Evolutionary conservation across 768 basidiomycete genomes (phyloP), one percentile per base, ranked within the genome.

Genomic region (Boletales sp.): DNA sequence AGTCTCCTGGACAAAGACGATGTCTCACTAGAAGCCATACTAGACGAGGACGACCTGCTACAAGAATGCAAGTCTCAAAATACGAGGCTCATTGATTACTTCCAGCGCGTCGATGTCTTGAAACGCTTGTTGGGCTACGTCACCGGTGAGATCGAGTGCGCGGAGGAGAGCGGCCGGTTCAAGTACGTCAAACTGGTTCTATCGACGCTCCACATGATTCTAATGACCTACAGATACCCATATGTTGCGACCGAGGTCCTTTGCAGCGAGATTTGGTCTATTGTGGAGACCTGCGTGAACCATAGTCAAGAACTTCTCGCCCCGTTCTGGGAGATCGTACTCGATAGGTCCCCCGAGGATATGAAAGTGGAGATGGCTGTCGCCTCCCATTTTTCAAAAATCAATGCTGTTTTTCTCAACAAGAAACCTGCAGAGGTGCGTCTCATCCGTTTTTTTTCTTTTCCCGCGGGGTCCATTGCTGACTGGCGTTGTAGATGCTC

Each of bases 31-130:
- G 94, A 97, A 67, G 84, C 90, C 37, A 85, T 98, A 52, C 78
- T 98, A 48, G 92, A 93, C 71, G 92, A 97, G 71, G 87, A 91
- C 63, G 94, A 97, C 66, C 76, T 98, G 40, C 74, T 98, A 48
- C 89, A 90, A 69, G 95, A 98, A 70, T 92, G 93, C 80, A 97
- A 97, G 71, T 78, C 87, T 1, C 89, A 95, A 70, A 98, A 98
- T 64, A 87, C 87, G 36, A 75, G 89, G 50, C 81, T 95, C 43
- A 87, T 90, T 58, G 87, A 90, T 64, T 92, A 92, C 69, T 89
- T 94, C 60, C 86, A 85, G 56, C 76, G 88, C 57, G 75, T 82
- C 44, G 90, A 92, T 65, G 86, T 92, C 42, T 72, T 95, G 43
- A 83, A 89, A 65, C 80, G 83, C 48, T 72, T 94, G 60, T 70